phyloP scores from a whole-genome alignment of 495 filamentous ascomycete species.

The Copromyces sp. region DNA sequence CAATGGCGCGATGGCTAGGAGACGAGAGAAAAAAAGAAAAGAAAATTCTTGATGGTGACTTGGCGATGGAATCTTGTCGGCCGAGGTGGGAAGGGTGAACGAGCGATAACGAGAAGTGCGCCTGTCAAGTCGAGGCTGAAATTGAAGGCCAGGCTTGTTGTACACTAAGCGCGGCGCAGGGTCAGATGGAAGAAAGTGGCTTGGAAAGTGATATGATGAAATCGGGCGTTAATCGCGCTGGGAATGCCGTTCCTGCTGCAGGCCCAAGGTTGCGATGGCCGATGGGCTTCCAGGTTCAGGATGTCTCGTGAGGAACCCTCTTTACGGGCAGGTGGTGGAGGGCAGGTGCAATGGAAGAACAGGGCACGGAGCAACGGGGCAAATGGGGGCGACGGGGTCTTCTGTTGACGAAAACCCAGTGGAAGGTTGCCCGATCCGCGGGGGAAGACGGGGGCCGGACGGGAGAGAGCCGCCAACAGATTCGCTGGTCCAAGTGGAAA shows the following conservation, averaged over 20 bases:
- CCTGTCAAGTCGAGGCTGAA: neutral
- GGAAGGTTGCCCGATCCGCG: neutral
- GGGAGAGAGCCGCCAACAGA: neutral
- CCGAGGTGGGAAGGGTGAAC: constrained; percentile 1
- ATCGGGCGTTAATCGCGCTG: neutral
- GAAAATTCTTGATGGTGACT: neutral
- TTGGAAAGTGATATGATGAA: neutral
- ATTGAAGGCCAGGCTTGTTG: neutral
- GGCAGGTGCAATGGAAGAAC: neutral
- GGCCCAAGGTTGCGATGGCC: constrained; percentile 24
- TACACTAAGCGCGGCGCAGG: neutral
- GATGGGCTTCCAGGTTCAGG: constrained; percentile 4
- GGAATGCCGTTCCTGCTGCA: constrained; percentile 6
- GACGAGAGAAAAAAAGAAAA: neutral
- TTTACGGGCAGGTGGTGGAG: neutral
- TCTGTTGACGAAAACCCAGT: neutral
- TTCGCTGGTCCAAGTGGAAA: neutral
- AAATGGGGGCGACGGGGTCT: neutral
- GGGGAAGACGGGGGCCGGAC: neutral
- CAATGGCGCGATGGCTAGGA: neutral
- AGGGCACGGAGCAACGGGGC: neutral
- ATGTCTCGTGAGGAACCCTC: neutral
- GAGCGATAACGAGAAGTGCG: neutral
- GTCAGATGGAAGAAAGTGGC: neutral
- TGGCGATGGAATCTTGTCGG: constrained; percentile 11